Evolutionary conservation across 2,329 filamentous ascomycete genomes (phyloP), one percentile per base, ranked within the genome.

Genomic region (Scolecobasidium constrictum): DNA sequence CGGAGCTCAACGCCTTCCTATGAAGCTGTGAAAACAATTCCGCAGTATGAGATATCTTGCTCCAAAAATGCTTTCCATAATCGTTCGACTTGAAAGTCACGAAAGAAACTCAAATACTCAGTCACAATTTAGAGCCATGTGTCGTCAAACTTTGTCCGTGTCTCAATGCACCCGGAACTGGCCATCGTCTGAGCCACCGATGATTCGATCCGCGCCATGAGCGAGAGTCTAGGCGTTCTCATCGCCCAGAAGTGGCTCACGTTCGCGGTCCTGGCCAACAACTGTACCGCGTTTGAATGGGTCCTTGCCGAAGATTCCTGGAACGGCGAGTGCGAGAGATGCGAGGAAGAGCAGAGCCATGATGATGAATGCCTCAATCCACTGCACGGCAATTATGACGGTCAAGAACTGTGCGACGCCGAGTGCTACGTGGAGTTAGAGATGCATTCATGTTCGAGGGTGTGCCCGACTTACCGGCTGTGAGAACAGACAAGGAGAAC

Each of bases 311-410:
- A 77, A 69, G 55, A 78, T 69, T 17, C 73, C 73, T 1, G 82
- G 81, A 23, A 83, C 61, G 2, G 76, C 81, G 41, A 86, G 68
- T 13, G 72, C 61, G 2, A 84, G 53, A 1, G 83, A 86, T 15
- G 76, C 63, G 16, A 87, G 59, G 58, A 92, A 82, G 42, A 93
- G 73, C 19, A 84, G 58, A 1, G 71, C 75, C 71, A 90, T 87
- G 58, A 94, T 86, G 48, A 78, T 69, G 56, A 93, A 92, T 23
- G 86, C 83, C 59, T 94, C 94, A 62, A 93, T 90, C 86, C 86
- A 94, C 65, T 94, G 87, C 49, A 94, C 69, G 5, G 85, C 83
- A 50, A 93, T 70, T 46, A 81, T 62, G 58, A 86, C 78, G 53
- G 73, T 71, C 40, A 78, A 66, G 64, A 93, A 79, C 60, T 94